Base-by-base conservation (phyloP, 371 early-diverging fungal species). In the Mucor circinelloides region DNA sequence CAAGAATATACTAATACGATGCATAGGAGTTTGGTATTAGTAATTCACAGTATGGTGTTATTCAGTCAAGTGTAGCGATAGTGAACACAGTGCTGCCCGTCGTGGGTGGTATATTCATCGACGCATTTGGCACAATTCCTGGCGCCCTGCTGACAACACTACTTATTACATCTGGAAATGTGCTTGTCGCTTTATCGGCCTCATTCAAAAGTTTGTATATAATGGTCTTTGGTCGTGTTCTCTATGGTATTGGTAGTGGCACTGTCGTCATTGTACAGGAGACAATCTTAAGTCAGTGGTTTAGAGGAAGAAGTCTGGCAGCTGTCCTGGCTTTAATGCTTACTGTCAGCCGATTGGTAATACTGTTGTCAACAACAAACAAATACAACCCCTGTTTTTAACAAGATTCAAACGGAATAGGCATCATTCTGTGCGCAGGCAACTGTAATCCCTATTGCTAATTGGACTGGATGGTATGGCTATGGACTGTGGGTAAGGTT, bases 271-370 rank as follows among this genome's bases (percentile, higher is more conserved):
- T 87, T 34, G 87, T 90, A 6, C 91, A 91, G 72, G 87, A 89
- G 64, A 88, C 91, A 8, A 91, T 91, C 17, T 68, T 91, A 0
- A 88, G 89, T 58, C 89, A 90, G 73, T 91, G 91, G 91, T 91
- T 91, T 69, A 79, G 70, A 30, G 90, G 90, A 52, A 80, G 86
- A 44, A 86, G 88, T 6, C 71, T 91, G 25, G 86, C 91, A 8
- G 81, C 81, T 17, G 86, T 84, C 13, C 78, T 91, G 28, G 90
- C 88, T 6, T 68, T 91, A 27, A 87, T 90, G 81, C 73, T 91
- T 32, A 87, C 91, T 6, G 84, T 87, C 52, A 85, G 91, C 54
- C 85, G 91, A 44, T 66, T 91, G 58, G 89, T 81, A 74, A 70
- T 56, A 19, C n/a, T n/a, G 13, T 3, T 4, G 12, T 38, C 60